Evolutionary conservation across 306 rosid species (phyloP).

Genomic region (Geum urbanum): DNA sequence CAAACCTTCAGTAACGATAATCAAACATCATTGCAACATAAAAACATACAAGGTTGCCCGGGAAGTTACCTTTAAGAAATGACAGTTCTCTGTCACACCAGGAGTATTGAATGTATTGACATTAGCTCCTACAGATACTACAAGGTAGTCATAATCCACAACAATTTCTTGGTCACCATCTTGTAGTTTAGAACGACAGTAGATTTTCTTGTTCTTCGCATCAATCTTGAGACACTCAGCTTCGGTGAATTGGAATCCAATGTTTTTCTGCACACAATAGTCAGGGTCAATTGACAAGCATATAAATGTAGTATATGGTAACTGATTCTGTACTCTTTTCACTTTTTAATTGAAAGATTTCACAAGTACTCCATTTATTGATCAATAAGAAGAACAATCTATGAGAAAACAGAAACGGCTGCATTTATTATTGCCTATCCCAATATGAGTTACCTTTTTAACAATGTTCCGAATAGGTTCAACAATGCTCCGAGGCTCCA

Average conservation of each 20-base stretch:
- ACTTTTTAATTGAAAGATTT: neutral
- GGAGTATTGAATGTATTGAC: conserved; percentile 98
- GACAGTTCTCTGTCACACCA: conserved; percentile 89
- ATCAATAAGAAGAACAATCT: neutral
- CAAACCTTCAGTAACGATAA: neutral
- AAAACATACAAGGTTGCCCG: conserved; percentile 8
- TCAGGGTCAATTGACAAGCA: conserved; percentile 11
- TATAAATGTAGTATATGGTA: too few relatives aligned
- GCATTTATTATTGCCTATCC: neutral
- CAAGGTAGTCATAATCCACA: conserved; percentile 76
- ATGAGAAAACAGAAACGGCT: neutral
- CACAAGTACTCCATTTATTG: too few relatives aligned
- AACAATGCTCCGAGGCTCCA: conserved; percentile 90
- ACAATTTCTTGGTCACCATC: conserved; percentile 63
- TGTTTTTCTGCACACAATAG: conserved; percentile 53
- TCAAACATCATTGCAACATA: neutral
- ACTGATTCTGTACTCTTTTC: too few relatives aligned
- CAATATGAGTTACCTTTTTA: conserved; percentile 47
- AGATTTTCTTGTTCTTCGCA: conserved; percentile 71
- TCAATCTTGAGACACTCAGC: conserved; percentile 90
- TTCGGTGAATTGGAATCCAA: conserved; percentile 57
- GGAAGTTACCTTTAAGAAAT: conserved; percentile 71
- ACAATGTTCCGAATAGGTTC: conserved; percentile 84
- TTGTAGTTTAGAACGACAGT: conserved; percentile 57
- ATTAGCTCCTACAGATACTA: conserved; percentile 74